A percentile compares a stretch with the other conserved stretches of the same genome.
Evolutionary conservation across 352 stramenopile genomes (phyloP).

Genomic region (Pythium brassicae): DNA sequence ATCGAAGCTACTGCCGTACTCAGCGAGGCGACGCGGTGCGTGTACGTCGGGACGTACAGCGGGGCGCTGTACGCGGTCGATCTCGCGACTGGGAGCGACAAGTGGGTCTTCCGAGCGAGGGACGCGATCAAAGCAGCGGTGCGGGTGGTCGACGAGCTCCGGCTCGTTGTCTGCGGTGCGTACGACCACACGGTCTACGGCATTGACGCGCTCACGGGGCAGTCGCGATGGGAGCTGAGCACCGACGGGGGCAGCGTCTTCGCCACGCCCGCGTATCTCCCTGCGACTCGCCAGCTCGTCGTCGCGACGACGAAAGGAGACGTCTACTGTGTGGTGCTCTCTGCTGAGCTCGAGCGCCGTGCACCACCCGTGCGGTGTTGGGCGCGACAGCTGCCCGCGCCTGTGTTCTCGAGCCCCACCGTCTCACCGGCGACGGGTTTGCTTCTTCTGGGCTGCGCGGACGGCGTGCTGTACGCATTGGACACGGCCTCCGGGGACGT

Average conservation of each 20-base stretch:
- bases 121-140: constrained; percentile 48
- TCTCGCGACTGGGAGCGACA: constrained; percentile 17
- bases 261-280: constrained; percentile 31
- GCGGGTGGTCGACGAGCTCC: constrained; percentile 33
- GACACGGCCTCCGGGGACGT: constrained; percentile 15
- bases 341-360: background rate
- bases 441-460: constrained; percentile 42
- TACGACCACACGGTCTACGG: constrained; percentile 52
- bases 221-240: constrained; percentile 17
- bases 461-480: constrained; percentile 42
- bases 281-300: constrained; percentile 20
- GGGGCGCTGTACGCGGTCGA: constrained; percentile 44
- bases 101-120: constrained; percentile 32
- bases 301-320: constrained; percentile 35
- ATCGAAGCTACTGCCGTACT: constrained; percentile 50
- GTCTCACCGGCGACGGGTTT: constrained; percentile 10
- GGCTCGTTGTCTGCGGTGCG: constrained; percentile 39
- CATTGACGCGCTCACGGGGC: constrained; percentile 21
- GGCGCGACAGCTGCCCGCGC: constrained; percentile 23
- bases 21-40: constrained; percentile 19
- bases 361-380: constrained; percentile 8
- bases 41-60: constrained; percentile 56
- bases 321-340: constrained; percentile 19
- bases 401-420: constrained; percentile 53
- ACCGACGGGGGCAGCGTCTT: constrained; percentile 41